phyloP scores from a whole-genome alignment of 805 yeast genomes.

The Saccharomycopsis sp. region DNA sequence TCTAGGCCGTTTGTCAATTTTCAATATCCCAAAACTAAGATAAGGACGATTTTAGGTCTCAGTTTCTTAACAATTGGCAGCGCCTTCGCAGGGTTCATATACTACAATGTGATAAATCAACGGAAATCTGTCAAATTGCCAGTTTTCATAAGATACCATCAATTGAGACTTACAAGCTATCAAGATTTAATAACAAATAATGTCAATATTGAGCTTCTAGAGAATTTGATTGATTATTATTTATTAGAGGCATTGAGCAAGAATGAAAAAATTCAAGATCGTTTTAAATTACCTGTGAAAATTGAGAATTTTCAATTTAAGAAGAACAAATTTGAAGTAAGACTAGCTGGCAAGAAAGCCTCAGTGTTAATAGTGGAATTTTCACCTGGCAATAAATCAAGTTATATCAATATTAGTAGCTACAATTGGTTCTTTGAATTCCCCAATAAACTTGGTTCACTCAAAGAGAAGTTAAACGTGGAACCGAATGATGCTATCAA shows the following conservation, averaged over 20 bases:
- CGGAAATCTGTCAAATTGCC: slow-evolving; percentile 9
- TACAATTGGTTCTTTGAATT: neutral
- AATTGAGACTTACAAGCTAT: neutral
- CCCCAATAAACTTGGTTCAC: neutral
- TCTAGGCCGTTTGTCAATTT: neutral
- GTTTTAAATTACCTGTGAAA: slow-evolving; percentile 8
- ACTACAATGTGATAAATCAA: slow-evolving; percentile 6
- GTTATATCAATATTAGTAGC: neutral
- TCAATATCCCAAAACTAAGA: neutral
- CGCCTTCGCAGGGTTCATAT: slow-evolving; percentile 6
- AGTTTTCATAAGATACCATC: neutral
- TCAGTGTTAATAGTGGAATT: neutral
- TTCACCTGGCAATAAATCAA: neutral
- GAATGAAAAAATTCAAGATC: slow-evolving; percentile 3
- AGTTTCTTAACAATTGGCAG: neutral
- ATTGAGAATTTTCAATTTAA: slow-evolving; percentile 6
- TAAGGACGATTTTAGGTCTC: neutral
- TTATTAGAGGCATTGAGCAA: slow-evolving; percentile 6
- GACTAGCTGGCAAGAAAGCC: slow-evolving; percentile 1
- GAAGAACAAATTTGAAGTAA: slow-evolving; percentile 2
- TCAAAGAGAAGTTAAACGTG: neutral
- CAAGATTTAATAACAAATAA: neutral
- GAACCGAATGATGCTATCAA: neutral
- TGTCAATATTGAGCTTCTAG: slow-evolving; percentile 4
- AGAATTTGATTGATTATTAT: slow-evolving; percentile 13